These are phyloP conservation scores for Solanum ahanhuiri DNA, from an alignment of 257 asterid genomes.

Conservation along the genomic window DNA sequence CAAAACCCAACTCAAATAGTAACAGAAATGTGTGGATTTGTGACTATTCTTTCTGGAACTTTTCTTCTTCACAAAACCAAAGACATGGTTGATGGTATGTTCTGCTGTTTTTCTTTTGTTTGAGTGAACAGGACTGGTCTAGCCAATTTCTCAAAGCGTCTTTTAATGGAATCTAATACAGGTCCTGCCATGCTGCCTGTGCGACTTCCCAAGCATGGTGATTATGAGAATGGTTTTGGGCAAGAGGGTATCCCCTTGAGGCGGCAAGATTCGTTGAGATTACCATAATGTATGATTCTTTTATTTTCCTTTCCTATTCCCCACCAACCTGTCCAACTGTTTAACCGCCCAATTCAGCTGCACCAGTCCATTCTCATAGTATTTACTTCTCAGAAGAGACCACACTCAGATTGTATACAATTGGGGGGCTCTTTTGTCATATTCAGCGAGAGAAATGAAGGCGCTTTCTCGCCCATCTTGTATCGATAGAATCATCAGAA, in stretches of 20 bases:
- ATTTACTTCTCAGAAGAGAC: slow-evolving; percentile 4
- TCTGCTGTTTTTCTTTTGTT: neutral
- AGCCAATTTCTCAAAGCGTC: neutral
- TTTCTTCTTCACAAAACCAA: slow-evolving; percentile 97
- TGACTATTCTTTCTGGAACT: slow-evolving; percentile 90
- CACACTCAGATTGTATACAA: neutral
- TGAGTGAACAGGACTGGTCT: neutral
- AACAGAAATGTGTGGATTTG: slow-evolving; percentile 93
- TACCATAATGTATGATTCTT: slow-evolving; percentile 10
- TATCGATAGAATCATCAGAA: neutral
- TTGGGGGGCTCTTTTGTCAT: neutral
- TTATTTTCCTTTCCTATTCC: neutral
- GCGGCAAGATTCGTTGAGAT: slow-evolving; percentile 60
- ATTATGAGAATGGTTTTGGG: slow-evolving; percentile 58
- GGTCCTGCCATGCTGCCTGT: slow-evolving; percentile 26
- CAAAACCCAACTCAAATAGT: slow-evolving; percentile 88
- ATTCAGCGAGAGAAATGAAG: neutral
- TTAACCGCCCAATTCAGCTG: neutral
- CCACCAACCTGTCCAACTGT: neutral
- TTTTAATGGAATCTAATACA: slow-evolving; percentile 2
- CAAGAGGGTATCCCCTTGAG: slow-evolving; percentile 68
- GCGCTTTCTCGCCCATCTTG: neutral
- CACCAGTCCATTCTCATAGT: neutral
- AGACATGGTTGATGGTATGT: slow-evolving; percentile 73
- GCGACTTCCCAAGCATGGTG: slow-evolving; percentile 40